A percentile compares a stretch with the other conserved stretches of the same genome.
These are phyloP conservation scores for Mayamaea pseudoterrestris DNA, from an alignment of 108 stramenopile species.

Conservation along the genomic window DNA sequence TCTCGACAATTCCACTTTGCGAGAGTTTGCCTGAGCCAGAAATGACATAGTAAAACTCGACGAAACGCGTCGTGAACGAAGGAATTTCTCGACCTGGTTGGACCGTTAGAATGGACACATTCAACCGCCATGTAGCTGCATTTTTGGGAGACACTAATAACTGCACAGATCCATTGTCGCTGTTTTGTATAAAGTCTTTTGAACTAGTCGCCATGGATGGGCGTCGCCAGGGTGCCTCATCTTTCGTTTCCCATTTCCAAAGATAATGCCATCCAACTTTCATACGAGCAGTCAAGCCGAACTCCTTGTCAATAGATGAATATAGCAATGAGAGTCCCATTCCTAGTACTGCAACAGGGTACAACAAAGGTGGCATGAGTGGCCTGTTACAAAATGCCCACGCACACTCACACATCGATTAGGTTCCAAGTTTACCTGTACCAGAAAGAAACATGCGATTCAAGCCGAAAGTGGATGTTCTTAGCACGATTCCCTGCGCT, in stretches of 20 bases:
- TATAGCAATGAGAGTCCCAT: not conserved
- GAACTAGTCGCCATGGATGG: not conserved
- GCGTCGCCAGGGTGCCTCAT: not conserved
- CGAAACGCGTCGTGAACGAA: not conserved
- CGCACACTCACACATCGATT: too few relatives aligned
- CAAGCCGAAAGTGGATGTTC: not conserved
- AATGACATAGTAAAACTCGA: constrained; percentile 7
- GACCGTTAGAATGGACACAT: not conserved
- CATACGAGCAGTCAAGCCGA: not conserved
- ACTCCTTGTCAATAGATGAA: not conserved
- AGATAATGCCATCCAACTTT: not conserved
- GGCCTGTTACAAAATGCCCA: too few relatives aligned
- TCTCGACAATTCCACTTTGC: constrained; percentile 1
- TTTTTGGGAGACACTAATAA: not conserved
- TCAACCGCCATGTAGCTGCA: not conserved
- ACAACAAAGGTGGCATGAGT: too few relatives aligned
- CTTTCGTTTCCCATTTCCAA: not conserved
- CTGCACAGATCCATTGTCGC: not conserved
- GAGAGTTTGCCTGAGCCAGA: constrained; percentile 3
- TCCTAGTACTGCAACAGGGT: not conserved
- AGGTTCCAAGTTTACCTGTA: too few relatives aligned
- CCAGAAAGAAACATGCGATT: constrained; percentile 1
- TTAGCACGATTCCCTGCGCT: not conserved
- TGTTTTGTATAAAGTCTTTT: not conserved
- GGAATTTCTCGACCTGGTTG: constrained; percentile 2